These are phyloP conservation scores for Rhodosporidiobolus sp. DNA, from an alignment of 768 basidiomycete genomes.

Conservation along the genomic window DNA sequence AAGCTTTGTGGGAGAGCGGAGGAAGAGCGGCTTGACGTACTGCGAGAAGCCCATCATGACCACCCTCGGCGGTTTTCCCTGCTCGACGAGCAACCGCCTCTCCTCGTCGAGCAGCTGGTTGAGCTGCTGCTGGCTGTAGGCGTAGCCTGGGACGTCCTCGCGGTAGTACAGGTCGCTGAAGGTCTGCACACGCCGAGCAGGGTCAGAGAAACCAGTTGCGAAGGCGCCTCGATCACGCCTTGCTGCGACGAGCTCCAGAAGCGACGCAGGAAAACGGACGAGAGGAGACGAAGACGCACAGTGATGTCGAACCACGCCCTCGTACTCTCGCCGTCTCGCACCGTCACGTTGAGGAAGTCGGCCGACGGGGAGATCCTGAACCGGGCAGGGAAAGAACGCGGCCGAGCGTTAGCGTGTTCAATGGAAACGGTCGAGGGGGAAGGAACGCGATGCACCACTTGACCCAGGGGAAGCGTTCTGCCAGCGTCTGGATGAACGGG, in stretches of 20 bases:
- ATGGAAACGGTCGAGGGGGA: too few relatives aligned
- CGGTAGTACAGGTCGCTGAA: conserved; percentile 13
- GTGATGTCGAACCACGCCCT: conserved; percentile 21
- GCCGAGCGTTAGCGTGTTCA: not conserved
- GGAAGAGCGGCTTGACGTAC: not conserved
- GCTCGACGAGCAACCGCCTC: not conserved
- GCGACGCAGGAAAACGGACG: too few relatives aligned
- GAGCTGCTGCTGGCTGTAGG: conserved; percentile 15
- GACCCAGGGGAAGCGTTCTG: not conserved
- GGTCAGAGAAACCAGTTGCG: too few relatives aligned
- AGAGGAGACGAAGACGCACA: not conserved
- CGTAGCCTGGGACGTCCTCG: conserved; percentile 22
- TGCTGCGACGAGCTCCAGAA: too few relatives aligned
- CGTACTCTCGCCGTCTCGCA: conserved; percentile 4
- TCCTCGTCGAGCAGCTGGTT: conserved; percentile 20
- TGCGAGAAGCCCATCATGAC: conserved; percentile 23
- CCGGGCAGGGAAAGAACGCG: not conserved
- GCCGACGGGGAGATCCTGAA: conserved; percentile 18
- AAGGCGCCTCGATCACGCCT: too few relatives aligned
- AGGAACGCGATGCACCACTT: conserved; percentile 1
- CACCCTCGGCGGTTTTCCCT: conserved; percentile 22
- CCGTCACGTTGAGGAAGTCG: conserved; percentile 11
- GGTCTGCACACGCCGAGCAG: not conserved
- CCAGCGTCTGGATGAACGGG: conserved; percentile 11
- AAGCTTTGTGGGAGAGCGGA: not conserved